Conservation (phyloP, 495 filamentous ascomycete genomes). For the Thermothielavioides terrestris region DNA sequence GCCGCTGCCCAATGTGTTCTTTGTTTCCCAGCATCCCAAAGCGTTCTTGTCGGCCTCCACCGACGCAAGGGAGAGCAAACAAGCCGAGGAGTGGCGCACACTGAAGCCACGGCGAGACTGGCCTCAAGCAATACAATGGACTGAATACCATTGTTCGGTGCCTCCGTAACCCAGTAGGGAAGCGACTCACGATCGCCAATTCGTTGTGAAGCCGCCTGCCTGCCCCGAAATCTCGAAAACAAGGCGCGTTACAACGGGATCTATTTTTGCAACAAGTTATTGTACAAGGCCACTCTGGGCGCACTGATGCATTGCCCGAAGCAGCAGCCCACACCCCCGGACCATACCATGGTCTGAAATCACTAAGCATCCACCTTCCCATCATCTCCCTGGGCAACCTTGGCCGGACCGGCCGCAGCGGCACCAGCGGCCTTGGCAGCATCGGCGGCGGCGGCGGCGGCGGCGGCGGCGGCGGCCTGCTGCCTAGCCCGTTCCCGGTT, state of each 20-base stretch:
- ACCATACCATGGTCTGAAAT: not conserved
- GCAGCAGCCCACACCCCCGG: not conserved
- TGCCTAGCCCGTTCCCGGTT: slow-evolving; percentile 14
- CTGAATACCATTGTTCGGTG: too few relatives aligned
- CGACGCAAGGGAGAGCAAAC: slow-evolving; percentile 9
- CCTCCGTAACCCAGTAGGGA: too few relatives aligned
- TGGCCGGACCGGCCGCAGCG: not conserved
- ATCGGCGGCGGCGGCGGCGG: not conserved
- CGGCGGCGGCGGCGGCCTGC: not conserved
- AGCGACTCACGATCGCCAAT: too few relatives aligned
- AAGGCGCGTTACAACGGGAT: slow-evolving; percentile 1
- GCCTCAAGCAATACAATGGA: too few relatives aligned
- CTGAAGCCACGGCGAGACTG: not conserved
- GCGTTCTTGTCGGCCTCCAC: not conserved
- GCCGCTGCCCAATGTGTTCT: too few relatives aligned
- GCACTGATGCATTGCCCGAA: not conserved
- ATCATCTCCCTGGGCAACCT: not conserved
- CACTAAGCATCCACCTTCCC: slow-evolving; percentile 5
- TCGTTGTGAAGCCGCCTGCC: too few relatives aligned
- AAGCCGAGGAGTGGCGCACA: not conserved
- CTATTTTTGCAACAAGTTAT: slow-evolving; percentile 14
- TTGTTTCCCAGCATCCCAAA: not conserved
- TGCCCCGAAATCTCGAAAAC: too few relatives aligned
- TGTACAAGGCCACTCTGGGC: slow-evolving; percentile 5
- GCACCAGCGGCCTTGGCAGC: not conserved